Conservation (phyloP, 2,329 filamentous ascomycete genomes). For the Penicillium sp. region DNA sequence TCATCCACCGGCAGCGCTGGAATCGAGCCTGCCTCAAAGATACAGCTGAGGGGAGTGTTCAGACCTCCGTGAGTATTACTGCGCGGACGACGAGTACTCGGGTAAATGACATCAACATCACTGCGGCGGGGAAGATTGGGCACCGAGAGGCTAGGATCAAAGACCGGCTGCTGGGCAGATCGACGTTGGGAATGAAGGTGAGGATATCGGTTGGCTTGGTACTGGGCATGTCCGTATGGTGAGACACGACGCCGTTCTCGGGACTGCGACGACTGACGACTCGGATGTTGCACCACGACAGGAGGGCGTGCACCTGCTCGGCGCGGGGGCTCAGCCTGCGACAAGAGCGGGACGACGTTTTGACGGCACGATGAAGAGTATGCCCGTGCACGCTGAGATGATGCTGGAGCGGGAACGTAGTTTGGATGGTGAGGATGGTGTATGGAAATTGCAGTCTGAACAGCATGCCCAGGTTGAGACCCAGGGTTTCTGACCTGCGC, state of each 20-base stretch:
- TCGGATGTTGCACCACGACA: constrained; percentile 5
- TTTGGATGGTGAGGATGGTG: constrained; percentile 25
- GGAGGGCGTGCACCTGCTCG: constrained; percentile 6
- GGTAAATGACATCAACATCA: constrained; percentile 31
- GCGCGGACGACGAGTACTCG: constrained; percentile 29
- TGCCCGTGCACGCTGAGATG: constrained; percentile 5
- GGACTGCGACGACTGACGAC: constrained; percentile 20
- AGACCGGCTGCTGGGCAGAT: constrained; percentile 18
- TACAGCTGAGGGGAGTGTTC: constrained; percentile 24
- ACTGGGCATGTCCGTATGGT: constrained; percentile 26
- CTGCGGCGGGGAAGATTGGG: constrained; percentile 23
- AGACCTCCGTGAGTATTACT: constrained; percentile 28
- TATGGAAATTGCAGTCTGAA: constrained; percentile 15
- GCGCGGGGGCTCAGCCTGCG: constrained; percentile 8
- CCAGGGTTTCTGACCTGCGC: constrained; percentile 22
- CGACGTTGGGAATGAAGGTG: constrained; percentile 14
- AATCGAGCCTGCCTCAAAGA: constrained; percentile 21
- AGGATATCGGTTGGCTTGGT: constrained; percentile 16
- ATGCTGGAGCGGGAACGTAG: constrained; percentile 16
- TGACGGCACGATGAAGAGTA: constrained; percentile 15
- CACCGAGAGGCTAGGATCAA: constrained; percentile 17
- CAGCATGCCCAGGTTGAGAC: constrained; percentile 18
- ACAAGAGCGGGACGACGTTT: constrained; percentile 2
- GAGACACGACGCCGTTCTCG: constrained; percentile 22
- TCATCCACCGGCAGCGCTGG: constrained; percentile 24